Percentiles rank a stretch among this genome's conserved stretches.
phyloP scores from a whole-genome alignment of 441 rosid species.

The Daphne laureola region DNA sequence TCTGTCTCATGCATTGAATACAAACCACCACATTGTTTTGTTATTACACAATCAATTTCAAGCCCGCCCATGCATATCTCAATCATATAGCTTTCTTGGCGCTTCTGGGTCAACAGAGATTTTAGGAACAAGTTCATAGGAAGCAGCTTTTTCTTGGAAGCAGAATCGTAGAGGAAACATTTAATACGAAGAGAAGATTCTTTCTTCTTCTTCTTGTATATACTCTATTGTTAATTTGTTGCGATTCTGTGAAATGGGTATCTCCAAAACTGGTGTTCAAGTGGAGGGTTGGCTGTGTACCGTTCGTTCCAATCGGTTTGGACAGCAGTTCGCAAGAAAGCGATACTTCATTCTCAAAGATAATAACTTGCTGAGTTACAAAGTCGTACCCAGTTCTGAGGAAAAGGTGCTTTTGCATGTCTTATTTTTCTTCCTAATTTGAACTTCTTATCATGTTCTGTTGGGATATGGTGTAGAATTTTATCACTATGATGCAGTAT shows the following conservation, averaged over 20 bases:
- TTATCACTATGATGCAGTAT: no score
- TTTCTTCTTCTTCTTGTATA: conserved; percentile 6
- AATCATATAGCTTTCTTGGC: no score
- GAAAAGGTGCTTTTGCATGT: conserved; percentile 34
- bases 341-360: conserved; percentile 66
- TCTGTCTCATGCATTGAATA: no score
- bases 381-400: conserved; percentile 44
- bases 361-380: conserved; percentile 56
- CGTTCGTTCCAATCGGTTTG: conserved; percentile 67
- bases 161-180: not conserved
- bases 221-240: no score
- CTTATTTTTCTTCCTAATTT: not conserved
- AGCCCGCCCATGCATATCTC: no score
- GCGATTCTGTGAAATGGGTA: conserved; percentile 24
- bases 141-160: not conserved
- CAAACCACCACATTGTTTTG: not conserved
- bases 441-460: not conserved
- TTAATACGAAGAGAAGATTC: conserved; percentile 2
- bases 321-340: conserved; percentile 71
- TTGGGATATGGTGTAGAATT: no score
- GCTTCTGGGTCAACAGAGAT: no score
- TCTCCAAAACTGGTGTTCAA: conserved; percentile 31
- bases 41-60: not conserved
- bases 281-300: conserved; percentile 92
- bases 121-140: not conserved